Evolutionary conservation across 2,329 filamentous ascomycete species (phyloP), one percentile per base, ranked within the genome.

Genomic region (Aquanectria penicillioides): DNA sequence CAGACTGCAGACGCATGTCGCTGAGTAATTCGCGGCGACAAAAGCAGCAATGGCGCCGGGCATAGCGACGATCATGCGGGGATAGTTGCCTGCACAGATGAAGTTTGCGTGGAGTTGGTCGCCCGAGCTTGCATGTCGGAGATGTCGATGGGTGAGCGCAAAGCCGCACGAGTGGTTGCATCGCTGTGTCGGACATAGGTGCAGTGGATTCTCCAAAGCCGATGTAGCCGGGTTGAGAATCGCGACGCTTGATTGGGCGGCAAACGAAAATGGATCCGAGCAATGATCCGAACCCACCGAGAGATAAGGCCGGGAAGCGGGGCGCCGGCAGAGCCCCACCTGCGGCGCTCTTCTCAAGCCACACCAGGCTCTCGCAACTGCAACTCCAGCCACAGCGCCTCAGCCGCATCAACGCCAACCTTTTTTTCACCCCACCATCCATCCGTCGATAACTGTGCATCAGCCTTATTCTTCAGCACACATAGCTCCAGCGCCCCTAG

Each of bases 391-490:
- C 69, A 70, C 67, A 67, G n/a, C 17, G 1, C 18, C 28, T 17
- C 55, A 68, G 67, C 70, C 67, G 67, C 66, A 62, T 40, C 3
- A 40, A 43, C 29, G 22, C 23, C 40, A 61, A 62, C 67, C 22
- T 49, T 55, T 54, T 50, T 59, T 69, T 68, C 59, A 64, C 68
- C 68, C 66, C 68, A 67, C 68, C 59, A 70, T 65, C 40, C 51
- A 57, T 44, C 36, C 28, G n/a, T 26, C 44, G 12, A 41, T n/a
- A n/a, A n/a, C n/a, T n/a, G n/a, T n/a, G n/a, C n/a, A n/a, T n/a
- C n/a, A n/a, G n/a, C n/a, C 41, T 36, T 57, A 40, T 33, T 13
- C 17, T 28, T n/a, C 46, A 33, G 47, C 20, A 23, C 25, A 41
- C 25, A 41, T 40, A 37, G 40, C 56, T 48, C 17, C 28, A 33